Evolutionary conservation across 2,329 filamentous ascomycete genomes (phyloP).

Genomic region (Scleromitrula shiraiana): DNA sequence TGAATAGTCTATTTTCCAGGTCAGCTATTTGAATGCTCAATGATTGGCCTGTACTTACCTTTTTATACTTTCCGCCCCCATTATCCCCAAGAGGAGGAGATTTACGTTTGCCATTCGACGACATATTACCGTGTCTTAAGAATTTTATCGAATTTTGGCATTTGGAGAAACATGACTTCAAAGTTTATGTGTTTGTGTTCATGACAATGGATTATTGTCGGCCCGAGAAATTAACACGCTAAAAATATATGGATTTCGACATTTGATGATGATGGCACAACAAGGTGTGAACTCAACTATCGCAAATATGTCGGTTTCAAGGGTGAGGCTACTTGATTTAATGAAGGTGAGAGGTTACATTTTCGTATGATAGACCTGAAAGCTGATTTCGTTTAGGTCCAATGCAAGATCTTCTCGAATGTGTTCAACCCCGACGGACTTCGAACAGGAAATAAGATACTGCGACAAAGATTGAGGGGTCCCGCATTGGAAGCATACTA

Average conservation of each 20-base stretch:
- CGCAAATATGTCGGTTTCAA: conserved; percentile 53
- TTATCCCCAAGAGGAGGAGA: not conserved
- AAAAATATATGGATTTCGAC: conserved; percentile 1
- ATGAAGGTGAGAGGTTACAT: conserved; percentile 56
- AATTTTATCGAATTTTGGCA: not conserved
- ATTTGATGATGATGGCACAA: not conserved
- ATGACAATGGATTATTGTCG: not conserved
- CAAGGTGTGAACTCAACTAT: conserved; percentile 1
- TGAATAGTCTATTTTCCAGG: no score
- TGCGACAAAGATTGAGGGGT: conserved; percentile 82
- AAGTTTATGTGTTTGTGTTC: not conserved
- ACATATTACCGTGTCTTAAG: not conserved
- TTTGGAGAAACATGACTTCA: not conserved
- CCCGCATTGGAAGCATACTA: conserved; percentile 82
- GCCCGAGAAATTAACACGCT: not conserved
- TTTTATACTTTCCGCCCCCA: not conserved
- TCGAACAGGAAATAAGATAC: conserved; percentile 83
- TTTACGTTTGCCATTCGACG: not conserved
- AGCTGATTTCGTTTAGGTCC: conserved; percentile 48
- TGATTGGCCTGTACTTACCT: not conserved
- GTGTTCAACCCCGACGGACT: conserved; percentile 80
- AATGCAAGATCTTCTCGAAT: conserved; percentile 86
- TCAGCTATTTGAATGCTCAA: no score
- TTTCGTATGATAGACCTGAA: not conserved
- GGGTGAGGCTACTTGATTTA: conserved; percentile 58